Percentiles rank a stretch among this genome's conserved stretches.
These are phyloP conservation scores for Alternaria ventricosa DNA, from an alignment of 2,329 filamentous ascomycete species.

Conservation along the genomic window DNA sequence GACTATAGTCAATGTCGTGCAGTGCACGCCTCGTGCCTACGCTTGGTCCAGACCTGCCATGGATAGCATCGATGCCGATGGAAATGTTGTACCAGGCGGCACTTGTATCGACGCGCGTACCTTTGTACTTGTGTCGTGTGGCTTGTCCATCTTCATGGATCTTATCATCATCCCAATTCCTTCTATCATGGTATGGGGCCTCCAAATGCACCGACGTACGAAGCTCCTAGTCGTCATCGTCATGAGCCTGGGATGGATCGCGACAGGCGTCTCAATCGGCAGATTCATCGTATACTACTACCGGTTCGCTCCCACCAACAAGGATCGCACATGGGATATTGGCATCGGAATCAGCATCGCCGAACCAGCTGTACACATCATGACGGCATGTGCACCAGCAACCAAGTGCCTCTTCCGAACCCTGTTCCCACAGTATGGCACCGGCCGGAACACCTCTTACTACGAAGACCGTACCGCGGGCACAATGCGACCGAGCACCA, in stretches of 20 bases:
- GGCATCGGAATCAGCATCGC: conserved; percentile 47
- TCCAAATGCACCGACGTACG: conserved; percentile 51
- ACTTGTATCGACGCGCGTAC: conserved; percentile 43
- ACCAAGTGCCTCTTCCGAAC: conserved; percentile 55
- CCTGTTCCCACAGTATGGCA: conserved; percentile 42
- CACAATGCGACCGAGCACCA: conserved; percentile 6
- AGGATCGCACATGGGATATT: conserved; percentile 45
- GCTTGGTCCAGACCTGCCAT: conserved; percentile 36
- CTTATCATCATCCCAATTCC: conserved; percentile 52
- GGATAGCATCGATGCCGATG: conserved; percentile 37
- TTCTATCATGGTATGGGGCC: conserved; percentile 52
- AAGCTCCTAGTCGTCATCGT: conserved; percentile 41
- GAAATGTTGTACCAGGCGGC: conserved; percentile 34
- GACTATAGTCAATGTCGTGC: conserved; percentile 44
- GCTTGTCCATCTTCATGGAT: conserved; percentile 47
- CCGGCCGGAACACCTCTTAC: conserved; percentile 17
- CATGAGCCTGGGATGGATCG: conserved; percentile 46
- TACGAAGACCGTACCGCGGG: conserved; percentile 16
- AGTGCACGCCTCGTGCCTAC: conserved; percentile 44
- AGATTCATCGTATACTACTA: conserved; percentile 52
- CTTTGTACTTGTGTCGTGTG: conserved; percentile 44
- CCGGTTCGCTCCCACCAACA: conserved; percentile 43
- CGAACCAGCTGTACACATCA: conserved; percentile 56
- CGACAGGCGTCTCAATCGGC: conserved; percentile 42
- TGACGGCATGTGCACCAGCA: conserved; percentile 62